phyloP scores from a whole-genome alignment of 2,329 filamentous ascomycete genomes.

The Mycosphaerelloides madeirae region DNA sequence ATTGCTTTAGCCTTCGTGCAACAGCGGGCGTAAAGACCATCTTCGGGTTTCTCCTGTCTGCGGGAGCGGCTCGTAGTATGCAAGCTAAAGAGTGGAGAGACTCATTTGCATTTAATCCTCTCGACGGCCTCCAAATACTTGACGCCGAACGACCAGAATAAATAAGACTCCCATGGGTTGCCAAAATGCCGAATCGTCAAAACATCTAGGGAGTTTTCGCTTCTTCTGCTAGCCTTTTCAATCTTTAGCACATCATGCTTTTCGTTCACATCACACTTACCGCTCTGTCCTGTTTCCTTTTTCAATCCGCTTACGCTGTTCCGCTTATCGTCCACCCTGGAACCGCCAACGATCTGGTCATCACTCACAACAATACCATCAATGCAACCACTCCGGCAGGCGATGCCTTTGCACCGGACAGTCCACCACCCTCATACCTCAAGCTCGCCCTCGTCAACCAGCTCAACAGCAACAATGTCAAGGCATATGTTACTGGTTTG shows the following conservation, averaged over 20 bases:
- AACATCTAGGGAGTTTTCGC: no score
- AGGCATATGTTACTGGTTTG: slow-evolving; percentile 44
- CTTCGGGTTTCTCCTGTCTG: no score
- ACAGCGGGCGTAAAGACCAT: no score
- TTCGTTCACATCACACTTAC: neutral
- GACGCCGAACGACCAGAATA: no score
- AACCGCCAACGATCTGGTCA: slow-evolving; percentile 18
- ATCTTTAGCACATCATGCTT: neutral
- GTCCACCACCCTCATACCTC: slow-evolving; percentile 5
- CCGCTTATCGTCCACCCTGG: slow-evolving; percentile 23
- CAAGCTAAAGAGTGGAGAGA: no score
- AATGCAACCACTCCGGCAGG: slow-evolving; percentile 19
- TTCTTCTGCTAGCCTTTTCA: neutral
- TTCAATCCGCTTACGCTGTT: slow-evolving; percentile 3
- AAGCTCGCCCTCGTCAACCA: slow-evolving; percentile 40
- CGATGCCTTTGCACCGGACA: neutral
- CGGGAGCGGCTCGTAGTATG: no score
- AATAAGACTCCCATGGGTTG: no score
- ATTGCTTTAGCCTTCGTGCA: no score
- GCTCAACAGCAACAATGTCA: slow-evolving; percentile 34
- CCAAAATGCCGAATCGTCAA: no score
- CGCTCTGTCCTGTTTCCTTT: slow-evolving; percentile 1
- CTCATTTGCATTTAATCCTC: no score
- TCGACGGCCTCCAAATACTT: no score
- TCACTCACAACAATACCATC: slow-evolving; percentile 25